phyloP scores from a whole-genome alignment of 768 basidiomycete species.

The Termitomyces sp. region DNA sequence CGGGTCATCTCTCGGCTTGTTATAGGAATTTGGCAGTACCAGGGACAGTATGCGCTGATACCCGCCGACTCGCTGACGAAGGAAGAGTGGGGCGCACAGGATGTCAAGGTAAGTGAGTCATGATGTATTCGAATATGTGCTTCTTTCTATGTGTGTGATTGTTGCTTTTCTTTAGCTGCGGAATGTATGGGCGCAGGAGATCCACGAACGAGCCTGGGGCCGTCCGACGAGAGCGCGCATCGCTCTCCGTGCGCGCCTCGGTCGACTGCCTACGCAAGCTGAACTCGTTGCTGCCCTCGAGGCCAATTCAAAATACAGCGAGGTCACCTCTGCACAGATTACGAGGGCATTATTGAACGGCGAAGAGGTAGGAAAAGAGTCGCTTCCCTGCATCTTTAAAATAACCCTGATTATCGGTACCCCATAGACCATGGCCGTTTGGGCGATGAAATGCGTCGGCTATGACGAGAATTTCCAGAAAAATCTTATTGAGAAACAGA shows the following conservation, averaged over 20 bases:
- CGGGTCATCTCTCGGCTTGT: constrained; percentile 2
- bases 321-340: constrained; percentile 4
- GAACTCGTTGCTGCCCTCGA: not conserved
- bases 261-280: constrained; percentile 3
- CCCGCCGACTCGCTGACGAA: constrained; percentile 8
- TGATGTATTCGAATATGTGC: not conserved
- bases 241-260: not conserved
- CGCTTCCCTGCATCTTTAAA: not conserved
- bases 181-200: constrained; percentile 3
- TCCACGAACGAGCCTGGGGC: constrained; percentile 3
- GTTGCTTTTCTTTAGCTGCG: not conserved
- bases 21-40: constrained; percentile 11
- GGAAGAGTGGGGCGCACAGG: constrained; percentile 8
- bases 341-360: not conserved
- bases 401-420: not conserved
- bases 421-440: not conserved
- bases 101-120: not conserved
- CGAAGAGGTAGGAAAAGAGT: constrained; percentile 2
- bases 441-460: not conserved
- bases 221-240: constrained; percentile 8
- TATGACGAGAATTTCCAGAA: not conserved
- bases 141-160: no score
- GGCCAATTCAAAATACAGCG: not conserved
- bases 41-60: constrained; percentile 11
- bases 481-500: not conserved